Percentiles rank a stretch among this genome's conserved stretches.
phyloP scores from a whole-genome alignment of 352 stramenopile species.

The Phytopythium helicoides region DNA sequence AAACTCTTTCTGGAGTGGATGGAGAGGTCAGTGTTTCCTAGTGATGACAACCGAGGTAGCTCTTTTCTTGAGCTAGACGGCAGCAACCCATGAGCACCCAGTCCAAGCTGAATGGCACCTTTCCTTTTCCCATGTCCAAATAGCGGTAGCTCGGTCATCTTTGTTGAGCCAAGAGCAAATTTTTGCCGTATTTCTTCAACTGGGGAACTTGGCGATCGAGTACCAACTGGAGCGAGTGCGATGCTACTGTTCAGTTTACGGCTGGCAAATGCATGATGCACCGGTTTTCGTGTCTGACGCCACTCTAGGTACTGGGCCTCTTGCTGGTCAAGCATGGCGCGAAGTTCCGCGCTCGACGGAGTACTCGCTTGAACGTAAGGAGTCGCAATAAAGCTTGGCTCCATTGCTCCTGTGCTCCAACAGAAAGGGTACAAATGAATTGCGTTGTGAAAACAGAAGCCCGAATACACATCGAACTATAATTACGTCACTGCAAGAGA shows the following conservation, averaged over 20 bases:
- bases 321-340: constrained; percentile 47
- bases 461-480: too few species aligned
- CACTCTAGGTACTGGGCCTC: constrained; percentile 44
- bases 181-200: background rate
- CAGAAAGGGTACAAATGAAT: too few species aligned
- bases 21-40: background rate
- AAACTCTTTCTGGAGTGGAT: background rate
- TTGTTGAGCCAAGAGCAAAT: background rate
- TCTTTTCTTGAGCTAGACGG: background rate
- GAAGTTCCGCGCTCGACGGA: constrained; percentile 38
- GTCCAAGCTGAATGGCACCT: constrained; percentile 1
- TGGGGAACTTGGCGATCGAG: background rate
- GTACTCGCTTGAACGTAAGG: constrained; percentile 42
- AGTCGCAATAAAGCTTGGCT: constrained; percentile 50
- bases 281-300: constrained; percentile 31
- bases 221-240: background rate
- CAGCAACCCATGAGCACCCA: background rate
- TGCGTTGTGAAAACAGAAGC: too few species aligned
- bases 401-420: constrained; percentile 38
- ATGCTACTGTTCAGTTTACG: constrained; percentile 41
- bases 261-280: constrained; percentile 44
- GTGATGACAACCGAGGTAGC: background rate
- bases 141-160: too few species aligned
- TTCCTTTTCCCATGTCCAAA: background rate
- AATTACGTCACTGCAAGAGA: too few species aligned